Percentiles rank a stretch among this genome's conserved stretches.
These are phyloP conservation scores for Niveomyces coronatus DNA, from an alignment of 2,329 filamentous ascomycete genomes.

Conservation along the genomic window DNA sequence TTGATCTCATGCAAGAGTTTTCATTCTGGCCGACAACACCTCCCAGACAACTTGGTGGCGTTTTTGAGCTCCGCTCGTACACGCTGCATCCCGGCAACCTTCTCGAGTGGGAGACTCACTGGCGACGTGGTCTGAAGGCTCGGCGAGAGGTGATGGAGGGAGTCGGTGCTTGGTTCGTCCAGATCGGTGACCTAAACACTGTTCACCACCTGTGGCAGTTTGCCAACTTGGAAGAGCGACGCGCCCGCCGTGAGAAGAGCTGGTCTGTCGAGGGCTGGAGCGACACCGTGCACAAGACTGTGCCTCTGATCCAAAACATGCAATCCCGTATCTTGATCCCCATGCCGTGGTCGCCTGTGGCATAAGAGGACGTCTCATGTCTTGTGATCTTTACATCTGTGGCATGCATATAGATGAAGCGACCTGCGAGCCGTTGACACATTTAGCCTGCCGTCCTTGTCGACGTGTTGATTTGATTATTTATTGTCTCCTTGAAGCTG, in stretches of 20 bases:
- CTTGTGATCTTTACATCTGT: constrained; percentile 4
- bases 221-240: constrained; percentile 89
- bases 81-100: constrained; percentile 92
- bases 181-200: constrained; percentile 94
- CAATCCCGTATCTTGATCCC: constrained; percentile 87
- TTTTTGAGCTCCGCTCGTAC: constrained; percentile 96
- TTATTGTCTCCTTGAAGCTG: too few species aligned
- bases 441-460: constrained; percentile 8
- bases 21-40: constrained; percentile 97
- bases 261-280: constrained; percentile 95
- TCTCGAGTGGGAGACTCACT: constrained; percentile 97
- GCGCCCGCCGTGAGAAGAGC: constrained; percentile 81
- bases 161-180: constrained; percentile 96
- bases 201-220: constrained; percentile 99
- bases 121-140: constrained; percentile 83
- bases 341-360: constrained; percentile 93
- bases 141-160: constrained; percentile 97
- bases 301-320: constrained; percentile 94
- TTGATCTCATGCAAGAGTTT: constrained; percentile 97
- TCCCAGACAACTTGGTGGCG: constrained; percentile 76
- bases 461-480: background rate
- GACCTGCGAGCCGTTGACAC: background rate
- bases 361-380: constrained; percentile 33
- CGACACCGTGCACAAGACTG: constrained; percentile 96
- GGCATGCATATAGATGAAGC: constrained; percentile 7